Base-by-base conservation (phyloP, 495 filamentous ascomycete species). In the Hypoxylon lienhwacheense region DNA sequence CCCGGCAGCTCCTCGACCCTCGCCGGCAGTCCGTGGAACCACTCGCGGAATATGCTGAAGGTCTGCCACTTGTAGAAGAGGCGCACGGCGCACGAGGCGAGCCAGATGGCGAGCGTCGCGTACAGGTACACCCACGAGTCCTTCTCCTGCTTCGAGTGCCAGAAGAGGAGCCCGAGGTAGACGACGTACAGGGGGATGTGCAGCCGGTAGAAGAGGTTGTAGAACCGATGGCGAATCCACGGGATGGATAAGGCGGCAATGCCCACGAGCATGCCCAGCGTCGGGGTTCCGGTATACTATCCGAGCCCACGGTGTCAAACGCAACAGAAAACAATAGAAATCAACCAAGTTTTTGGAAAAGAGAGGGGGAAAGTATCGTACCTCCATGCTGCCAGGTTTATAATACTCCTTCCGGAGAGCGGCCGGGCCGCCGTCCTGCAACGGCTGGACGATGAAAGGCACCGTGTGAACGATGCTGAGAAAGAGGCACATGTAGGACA, bases 121-220 rank as follows among this genome's bases (percentile, higher is more conserved):
- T 78, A 89, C 4, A 91, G 74, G 55, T 90, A 91, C 56, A 79
- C 73, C 88, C 88, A 91, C n/a, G 87, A 87, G 15, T 79, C 82
- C 6, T 88, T 72, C 64, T 85, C 86, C 53, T 90, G 86, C 45
- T 81, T 76, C 54, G 81, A 87, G 63, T 91, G 88, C 87, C 87
- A 91, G 67, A 90, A 88, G 6, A 90, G 71, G 73, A 89, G 81
- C 1, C 74, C 86, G 12, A 90, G 67, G 59, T 84, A 88, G 3
- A 85, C 71, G 17, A 87, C 76, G 0, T 86, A 81, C 11, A 83
- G 76, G 0, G 85, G 80, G 4, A 88, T 81, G 56, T 90, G 87
- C 7, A 85, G 59, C 26, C 80, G 69, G 10, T 87, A 76, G 57
- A 90, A 91, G 4, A 86, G 72, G 60, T 91, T 88, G 56, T 91